A percentile compares a stretch with the other conserved stretches of the same genome.
Evolutionary conservation across 805 yeast genomes (phyloP).

Genomic region (Saturnispora silvae): DNA sequence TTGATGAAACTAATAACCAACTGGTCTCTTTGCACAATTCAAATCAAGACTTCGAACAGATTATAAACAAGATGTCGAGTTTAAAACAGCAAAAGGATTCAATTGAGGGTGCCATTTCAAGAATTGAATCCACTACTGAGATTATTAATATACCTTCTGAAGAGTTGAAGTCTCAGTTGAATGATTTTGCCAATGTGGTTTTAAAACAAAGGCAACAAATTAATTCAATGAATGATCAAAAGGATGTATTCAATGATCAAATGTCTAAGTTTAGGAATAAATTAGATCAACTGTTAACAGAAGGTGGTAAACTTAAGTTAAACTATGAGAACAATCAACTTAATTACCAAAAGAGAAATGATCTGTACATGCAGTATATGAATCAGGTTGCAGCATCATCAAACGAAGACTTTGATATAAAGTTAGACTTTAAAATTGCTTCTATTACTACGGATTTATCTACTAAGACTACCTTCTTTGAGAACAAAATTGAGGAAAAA

Average conservation of each 20-base stretch:
- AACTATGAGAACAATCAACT: constrained; percentile 17
- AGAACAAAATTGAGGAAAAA: constrained; percentile 11
- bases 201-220: constrained; percentile 18
- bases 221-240: constrained; percentile 10
- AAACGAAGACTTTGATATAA: constrained; percentile 7
- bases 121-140: constrained; percentile 39
- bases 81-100: constrained; percentile 37
- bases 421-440: constrained; percentile 11
- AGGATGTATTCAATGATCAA: constrained; percentile 12
- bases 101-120: constrained; percentile 38
- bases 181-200: constrained; percentile 30
- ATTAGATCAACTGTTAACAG: constrained; percentile 30
- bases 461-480: constrained; percentile 3
- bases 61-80: constrained; percentile 52
- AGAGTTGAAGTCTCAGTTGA: constrained; percentile 29
- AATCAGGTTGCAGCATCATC: constrained; percentile 5
- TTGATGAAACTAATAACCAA: constrained; percentile 44
- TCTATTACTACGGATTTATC: constrained; percentile 6
- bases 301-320: constrained; percentile 46
- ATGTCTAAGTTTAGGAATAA: constrained; percentile 20
- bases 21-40: constrained; percentile 58
- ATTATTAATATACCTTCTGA: constrained; percentile 34
- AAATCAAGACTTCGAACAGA: constrained; percentile 73
- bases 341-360: constrained; percentile 13
- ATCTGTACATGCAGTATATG: constrained; percentile 9